Evolutionary conservation across 2,329 filamentous ascomycete species (phyloP), one percentile per base, ranked within the genome.

Genomic region (Aspergillus proliferans): DNA sequence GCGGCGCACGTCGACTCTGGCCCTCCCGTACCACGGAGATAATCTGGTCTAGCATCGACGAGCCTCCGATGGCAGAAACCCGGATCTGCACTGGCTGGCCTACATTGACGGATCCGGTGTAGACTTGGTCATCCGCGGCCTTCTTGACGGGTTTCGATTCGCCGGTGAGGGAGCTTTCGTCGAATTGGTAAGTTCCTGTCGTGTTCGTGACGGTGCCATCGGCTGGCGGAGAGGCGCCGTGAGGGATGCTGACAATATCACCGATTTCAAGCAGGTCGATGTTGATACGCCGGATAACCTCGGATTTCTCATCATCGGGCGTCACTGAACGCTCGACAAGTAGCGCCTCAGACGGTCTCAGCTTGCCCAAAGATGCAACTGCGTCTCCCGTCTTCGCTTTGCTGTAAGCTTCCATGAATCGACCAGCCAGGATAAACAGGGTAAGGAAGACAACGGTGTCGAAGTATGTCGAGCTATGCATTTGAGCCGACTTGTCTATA

Each of bases 361-460:
- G 76, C 53, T 86, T 88, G 2, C 85, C 85, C 4, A 96, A 74
- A 52, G 86, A 83, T 30, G 87, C 83, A 2, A 96, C 86, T 0
- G 91, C 91, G 65, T 94, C 87, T 1, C 90, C 90, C 0, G 91
- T 89, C 61, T 86, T 92, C 0, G 89, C 86, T 69, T 95, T 95
- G 76, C 87, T 95, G 72, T 93, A 94, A 1, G 88, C 85, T 72
- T 96, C 92, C 38, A 73, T 52, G 40, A 64, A 72, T 33, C 70
- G 68, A 12, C 81, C 81, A 40, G 79, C 75, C 1, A 96, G 81
- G 19, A 96, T 79, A 65, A 96, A 96, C 54, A 96, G 77, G 0
- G 91, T 95, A 49, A 96, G 68, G 54, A 96, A 95, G 2, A 95
- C 87, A 1, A 96, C 91, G 0, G 90, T 89, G 66, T 96, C 92